These are phyloP conservation scores for Hirschioporus abietinus DNA, from an alignment of 768 basidiomycete species.

Conservation along the genomic window DNA sequence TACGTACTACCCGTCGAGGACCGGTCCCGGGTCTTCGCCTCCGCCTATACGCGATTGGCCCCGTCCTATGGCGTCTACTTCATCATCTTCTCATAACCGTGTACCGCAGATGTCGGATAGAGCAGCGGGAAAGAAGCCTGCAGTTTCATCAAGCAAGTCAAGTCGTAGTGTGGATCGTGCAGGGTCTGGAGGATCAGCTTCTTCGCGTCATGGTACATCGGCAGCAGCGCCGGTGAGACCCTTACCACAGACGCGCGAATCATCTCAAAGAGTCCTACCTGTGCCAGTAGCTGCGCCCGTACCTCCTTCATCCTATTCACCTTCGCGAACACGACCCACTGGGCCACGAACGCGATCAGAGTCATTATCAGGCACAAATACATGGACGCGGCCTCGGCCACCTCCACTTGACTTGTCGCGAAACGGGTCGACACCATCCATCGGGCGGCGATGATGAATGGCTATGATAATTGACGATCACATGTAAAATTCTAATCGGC, in stretches of 20 bases:
- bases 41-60: conserved; percentile 43
- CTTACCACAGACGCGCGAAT: not conserved
- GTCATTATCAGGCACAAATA: not conserved
- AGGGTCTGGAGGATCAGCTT: not conserved
- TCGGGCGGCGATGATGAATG: not conserved
- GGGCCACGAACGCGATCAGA: not conserved
- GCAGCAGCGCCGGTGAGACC: not conserved
- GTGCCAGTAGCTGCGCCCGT: not conserved
- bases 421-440: not conserved
- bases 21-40: conserved; percentile 13
- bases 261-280: not conserved
- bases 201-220: not conserved
- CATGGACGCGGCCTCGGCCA: not conserved
- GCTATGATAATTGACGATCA: not conserved
- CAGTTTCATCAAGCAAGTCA: not conserved
- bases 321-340: not conserved
- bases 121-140: not conserved
- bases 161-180: not conserved
- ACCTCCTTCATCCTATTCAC: not conserved
- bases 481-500: not conserved
- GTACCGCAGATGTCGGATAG: conserved; percentile 7
- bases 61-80: not conserved
- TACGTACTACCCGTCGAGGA: conserved; percentile 16
- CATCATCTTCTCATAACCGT: conserved; percentile 5
- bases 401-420: not conserved